Base-by-base conservation (phyloP, 176 grass and related monocot species). In the Microstegium vimineum region DNA sequence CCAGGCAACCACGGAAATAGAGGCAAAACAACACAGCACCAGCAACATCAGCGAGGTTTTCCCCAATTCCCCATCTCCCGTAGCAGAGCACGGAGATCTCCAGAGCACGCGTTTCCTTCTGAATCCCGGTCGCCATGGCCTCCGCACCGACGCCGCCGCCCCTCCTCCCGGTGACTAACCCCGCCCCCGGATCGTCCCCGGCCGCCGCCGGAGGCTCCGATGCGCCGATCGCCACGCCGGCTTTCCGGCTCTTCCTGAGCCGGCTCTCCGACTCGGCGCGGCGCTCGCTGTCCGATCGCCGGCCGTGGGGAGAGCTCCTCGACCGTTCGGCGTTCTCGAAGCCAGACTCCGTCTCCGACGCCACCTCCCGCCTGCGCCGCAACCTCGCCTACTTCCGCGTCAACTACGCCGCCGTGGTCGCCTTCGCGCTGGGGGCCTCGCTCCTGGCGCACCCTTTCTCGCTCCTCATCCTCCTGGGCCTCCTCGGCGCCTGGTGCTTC, bases 321-420 rank as follows among this genome's bases (percentile, higher is more conserved):
- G 96, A 99, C 63, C 96, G 96, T 14, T 90, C 96, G 46, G 93
- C 96, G 6, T 99, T 99, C 81, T 90, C 93, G 28, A 86, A 90
- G 34, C 96, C 96, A 51, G 96, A 95, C 22, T 93, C 93, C 45
- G 38, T 99, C 82, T 78, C 96, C 43, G 96, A 99, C 68, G 93
- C 96, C 77, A 76, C 93, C 41, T 92, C 93, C n/a, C 96, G 93
- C 87, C 85, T 99, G 75, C 90, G 96, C 62, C 94, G 92, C 89
- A 99, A 99, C 74, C 91, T 99, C 73, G 69, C 90, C 79, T 99
- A 99, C 83, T 99, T 99, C 80, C 96, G 96, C 82, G 89, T 99
- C 62, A 99, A 99, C 89, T 99, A 99, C 87, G 85, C 91, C 82
- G 89, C 96, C 79, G 65, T 99, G 32, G 84, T 95, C 38, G 90